Base-by-base conservation (phyloP, 2,329 filamentous ascomycete species). In the Emergomyces orientalis region DNA sequence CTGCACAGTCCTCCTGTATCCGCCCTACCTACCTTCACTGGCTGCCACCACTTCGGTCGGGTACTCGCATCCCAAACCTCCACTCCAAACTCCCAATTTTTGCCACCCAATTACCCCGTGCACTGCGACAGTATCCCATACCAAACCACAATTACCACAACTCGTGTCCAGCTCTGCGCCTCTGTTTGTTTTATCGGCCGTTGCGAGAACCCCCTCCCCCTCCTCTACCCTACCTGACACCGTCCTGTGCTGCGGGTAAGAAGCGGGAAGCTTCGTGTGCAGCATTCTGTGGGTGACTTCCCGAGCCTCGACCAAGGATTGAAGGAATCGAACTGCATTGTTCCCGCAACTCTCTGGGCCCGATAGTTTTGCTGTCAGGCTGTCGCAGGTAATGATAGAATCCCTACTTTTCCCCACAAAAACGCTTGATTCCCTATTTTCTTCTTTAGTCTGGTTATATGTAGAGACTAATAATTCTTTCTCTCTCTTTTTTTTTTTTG, bases 281-380 rank as follows among this genome's bases (percentile, higher is more conserved):
- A 1, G 54, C 56, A 19, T 47, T 43, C 41, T 32, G 17, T 45
- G 39, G 56, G 22, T 59, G 22, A 45, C 56, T 59, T 59, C 56
- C 56, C 56, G 56, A 45, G 39, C 13, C 56, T 14, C 41, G 25
- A 59, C 56, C 56, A 47, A 43, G 56, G 56, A 59, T 22, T 37
- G 32, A 19, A 32, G 19, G 17, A 39, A 25, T 25, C 19, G 9
- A 56, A 39, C 17, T 39, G 11, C 13, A 4, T 37, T 30, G 22
- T n/a, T n/a, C 39, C 11, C 34, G 7, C 8, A 41, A n/a, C 34
- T 32, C 2, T 22, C 19, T 14, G 32, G 37, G 19, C 25, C 32
- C 25, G 19, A 56, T 37, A 14, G 4, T 22, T 56, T 25, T 56
- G 39, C 39, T 59, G 39, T 59, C 56, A 45, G 56, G 39, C 22